Base-by-base conservation (phyloP, 805 yeast species). In the Millerozyma miso region DNA sequence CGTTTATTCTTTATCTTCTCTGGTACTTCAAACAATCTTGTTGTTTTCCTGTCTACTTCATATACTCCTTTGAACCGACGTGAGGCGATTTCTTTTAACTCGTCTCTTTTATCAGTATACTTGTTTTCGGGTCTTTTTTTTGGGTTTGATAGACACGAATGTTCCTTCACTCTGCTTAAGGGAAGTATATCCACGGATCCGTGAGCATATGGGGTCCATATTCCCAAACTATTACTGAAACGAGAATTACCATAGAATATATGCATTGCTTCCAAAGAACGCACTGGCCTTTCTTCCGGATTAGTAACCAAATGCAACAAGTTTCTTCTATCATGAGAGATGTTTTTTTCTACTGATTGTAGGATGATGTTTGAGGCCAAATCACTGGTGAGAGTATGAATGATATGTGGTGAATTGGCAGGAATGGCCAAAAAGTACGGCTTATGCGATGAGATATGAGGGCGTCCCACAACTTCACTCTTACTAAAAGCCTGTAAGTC, bases 141-240 rank as follows among this genome's bases (percentile, higher is more conserved):
- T 4, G 41, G 49, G 6, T 62, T 67, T 16, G 33, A 53, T 49
- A 77, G 44, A 1, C 69, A 46, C 2, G 62, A 48, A 54, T 82
- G 88, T 1, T 56, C 51, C 6, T 60, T 62, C 0, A 65, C 56
- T 31, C 69, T 60, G 14, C 73, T 77, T 31, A 85, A 64, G 0
- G 95, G 90, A 0, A 81, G 74, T 3, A 75, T 69, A 58, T 87
- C 95, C 4, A 80, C 77, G 1, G 69, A 63, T 0, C 80, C 80
- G 49, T 81, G 80, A 0, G 95, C 91, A 58, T 85, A 87, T 0
- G 83, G 76, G 0, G 77, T 57, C 95, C 95, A 87, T 5, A 78
- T 70, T 0, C 91, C 95, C 42, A 83, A 54, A 7, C 89, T 72
- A 20, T 75, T 65, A 0, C 83, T 71, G 50, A 76, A 77, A 40